These are phyloP conservation scores for Periglandula ipomoeae DNA, from an alignment of 2,329 filamentous ascomycete genomes.

Conservation along the genomic window DNA sequence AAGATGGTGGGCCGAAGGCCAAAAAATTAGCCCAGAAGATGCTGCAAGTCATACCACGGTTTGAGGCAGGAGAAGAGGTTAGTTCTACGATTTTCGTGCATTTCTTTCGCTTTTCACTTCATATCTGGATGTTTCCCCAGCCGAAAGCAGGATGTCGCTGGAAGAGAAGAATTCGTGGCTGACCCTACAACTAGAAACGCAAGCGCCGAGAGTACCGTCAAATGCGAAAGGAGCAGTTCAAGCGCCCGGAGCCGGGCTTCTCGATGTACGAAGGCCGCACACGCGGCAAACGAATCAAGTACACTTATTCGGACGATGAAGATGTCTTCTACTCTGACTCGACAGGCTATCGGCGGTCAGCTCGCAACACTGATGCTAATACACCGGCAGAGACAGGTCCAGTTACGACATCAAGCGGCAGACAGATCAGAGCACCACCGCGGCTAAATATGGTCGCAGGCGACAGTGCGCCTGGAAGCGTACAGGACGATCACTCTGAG, in stretches of 20 bases:
- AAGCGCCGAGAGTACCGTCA: slow-evolving; percentile 86
- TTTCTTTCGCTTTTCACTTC: too few relatives aligned
- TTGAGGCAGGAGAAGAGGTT: slow-evolving; percentile 89
- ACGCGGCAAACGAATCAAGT: slow-evolving; percentile 90
- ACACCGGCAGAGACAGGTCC: slow-evolving; percentile 61
- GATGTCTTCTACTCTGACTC: slow-evolving; percentile 60
- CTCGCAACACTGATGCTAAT: slow-evolving; percentile 63
- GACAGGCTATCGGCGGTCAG: slow-evolving; percentile 52
- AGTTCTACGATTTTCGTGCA: slow-evolving; percentile 17
- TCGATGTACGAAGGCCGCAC: slow-evolving; percentile 95
- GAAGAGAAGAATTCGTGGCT: slow-evolving; percentile 3
- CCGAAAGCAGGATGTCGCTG: not conserved
- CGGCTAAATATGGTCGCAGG: slow-evolving; percentile 55
- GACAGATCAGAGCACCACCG: slow-evolving; percentile 65
- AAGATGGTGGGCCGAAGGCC: slow-evolving; percentile 74
- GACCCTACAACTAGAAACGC: slow-evolving; percentile 58
- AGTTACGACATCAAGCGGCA: slow-evolving; percentile 72
- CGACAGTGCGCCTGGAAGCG: slow-evolving; percentile 36
- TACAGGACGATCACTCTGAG: slow-evolving; percentile 35
- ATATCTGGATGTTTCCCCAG: too few relatives aligned
- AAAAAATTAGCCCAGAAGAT: slow-evolving; percentile 72
- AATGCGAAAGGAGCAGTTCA: slow-evolving; percentile 76
- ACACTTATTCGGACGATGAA: slow-evolving; percentile 89
- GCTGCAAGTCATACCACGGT: slow-evolving; percentile 69
- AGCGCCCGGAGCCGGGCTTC: slow-evolving; percentile 78